phyloP scores from a whole-genome alignment of 306 rosid species.

The Pueraria montana region DNA sequence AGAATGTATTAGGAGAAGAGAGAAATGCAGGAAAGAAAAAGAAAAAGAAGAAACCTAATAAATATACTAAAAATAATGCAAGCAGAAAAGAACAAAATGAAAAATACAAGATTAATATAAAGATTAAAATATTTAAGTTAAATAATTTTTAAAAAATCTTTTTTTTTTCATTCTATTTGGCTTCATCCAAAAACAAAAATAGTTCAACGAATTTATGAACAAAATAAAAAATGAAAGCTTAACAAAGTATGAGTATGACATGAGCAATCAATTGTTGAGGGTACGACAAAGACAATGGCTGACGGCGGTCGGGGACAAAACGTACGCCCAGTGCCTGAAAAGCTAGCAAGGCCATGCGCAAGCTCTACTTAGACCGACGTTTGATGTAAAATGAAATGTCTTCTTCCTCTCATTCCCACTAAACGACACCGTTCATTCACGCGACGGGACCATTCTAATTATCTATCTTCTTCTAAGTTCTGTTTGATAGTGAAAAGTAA shows the following conservation, averaged over 20 bases:
- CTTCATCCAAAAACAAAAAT: background rate
- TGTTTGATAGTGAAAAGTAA: too few species aligned
- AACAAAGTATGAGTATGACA: background rate
- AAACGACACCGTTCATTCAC: too few species aligned
- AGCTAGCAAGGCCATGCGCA: slow-evolving; percentile 34
- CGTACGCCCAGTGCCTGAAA: slow-evolving; percentile 44
- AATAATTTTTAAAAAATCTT: background rate
- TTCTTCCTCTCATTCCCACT: slow-evolving; percentile 4
- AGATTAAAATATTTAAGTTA: background rate
- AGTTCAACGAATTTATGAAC: background rate
- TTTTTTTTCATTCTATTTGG: background rate
- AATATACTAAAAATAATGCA: background rate
- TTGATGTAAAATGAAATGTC: slow-evolving; percentile 1
- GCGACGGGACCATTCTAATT: too few species aligned
- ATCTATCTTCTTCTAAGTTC: too few species aligned
- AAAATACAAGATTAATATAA: too few species aligned
- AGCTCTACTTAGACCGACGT: slow-evolving; percentile 11
- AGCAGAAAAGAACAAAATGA: background rate
- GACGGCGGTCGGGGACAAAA: slow-evolving; percentile 49
- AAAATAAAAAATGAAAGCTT: background rate
- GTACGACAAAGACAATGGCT: slow-evolving; percentile 2
- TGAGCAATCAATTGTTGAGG: slow-evolving; percentile 14
- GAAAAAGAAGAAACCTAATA: background rate
- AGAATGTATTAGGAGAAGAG: background rate
- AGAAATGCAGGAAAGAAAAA: background rate